Conservation (phyloP, 2,329 filamentous ascomycete genomes). For the Cyphellophora attinorum region DNA sequence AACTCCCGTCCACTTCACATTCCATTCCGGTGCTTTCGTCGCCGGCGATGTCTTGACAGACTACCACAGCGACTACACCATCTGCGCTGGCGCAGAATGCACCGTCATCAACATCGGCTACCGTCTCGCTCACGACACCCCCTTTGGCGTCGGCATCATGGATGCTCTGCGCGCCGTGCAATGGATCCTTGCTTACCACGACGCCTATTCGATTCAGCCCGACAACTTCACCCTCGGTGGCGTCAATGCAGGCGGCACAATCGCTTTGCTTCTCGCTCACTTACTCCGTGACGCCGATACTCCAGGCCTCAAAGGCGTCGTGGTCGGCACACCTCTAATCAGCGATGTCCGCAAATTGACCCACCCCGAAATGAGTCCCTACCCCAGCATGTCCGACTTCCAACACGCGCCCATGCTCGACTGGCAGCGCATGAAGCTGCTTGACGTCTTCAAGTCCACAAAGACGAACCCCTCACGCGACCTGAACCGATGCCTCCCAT, state of each 20-base stretch:
- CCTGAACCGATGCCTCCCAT: conserved; percentile 14
- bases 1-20: too few species aligned
- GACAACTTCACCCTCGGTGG: conserved; percentile 17
- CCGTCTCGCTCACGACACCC: conserved; percentile 17
- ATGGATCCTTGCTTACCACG: conserved; percentile 17
- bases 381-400: conserved; percentile 17
- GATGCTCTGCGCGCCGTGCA: conserved; percentile 13
- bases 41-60: conserved; percentile 18
- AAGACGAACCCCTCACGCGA: conserved; percentile 10
- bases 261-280: conserved; percentile 17
- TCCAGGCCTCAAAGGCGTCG: conserved; percentile 15
- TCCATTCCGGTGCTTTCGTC: conserved; percentile 13
- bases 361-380: conserved; percentile 17
- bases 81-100: conserved; percentile 17
- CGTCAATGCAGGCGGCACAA: conserved; percentile 17
- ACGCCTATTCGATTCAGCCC: conserved; percentile 17
- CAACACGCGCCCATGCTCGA: conserved; percentile 17
- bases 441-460: conserved; percentile 18
- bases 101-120: conserved; percentile 19
- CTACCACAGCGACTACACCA: conserved; percentile 18
- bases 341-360: conserved; percentile 17
- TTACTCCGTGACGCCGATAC: conserved; percentile 14
- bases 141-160: conserved; percentile 18
- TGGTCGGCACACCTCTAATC: conserved; percentile 18
- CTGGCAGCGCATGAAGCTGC: conserved; percentile 19